Base-by-base conservation (phyloP, 352 stramenopile species). In the Globisporangium acanthophoron region DNA sequence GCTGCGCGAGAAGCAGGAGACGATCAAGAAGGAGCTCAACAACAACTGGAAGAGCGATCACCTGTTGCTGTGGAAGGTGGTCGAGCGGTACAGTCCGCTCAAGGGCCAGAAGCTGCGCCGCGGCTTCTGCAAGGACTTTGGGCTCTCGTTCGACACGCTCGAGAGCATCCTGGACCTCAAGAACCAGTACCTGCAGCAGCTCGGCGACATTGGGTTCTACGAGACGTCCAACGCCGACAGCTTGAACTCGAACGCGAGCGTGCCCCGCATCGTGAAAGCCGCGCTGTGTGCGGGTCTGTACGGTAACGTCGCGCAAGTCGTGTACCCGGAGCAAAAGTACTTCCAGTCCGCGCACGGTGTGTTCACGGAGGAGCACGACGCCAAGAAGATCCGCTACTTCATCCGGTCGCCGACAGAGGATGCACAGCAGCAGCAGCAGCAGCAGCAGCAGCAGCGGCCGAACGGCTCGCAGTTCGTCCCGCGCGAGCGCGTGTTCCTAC, bases 401-500 rank as follows among this genome's bases (percentile, higher is more conserved):
- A 88, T 97, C 51, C 35, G 40, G 31, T 45, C 85, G 74, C 27
- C 68, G 9, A 18, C 54, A 44, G 35, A 41, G 27, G 24, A 43
- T 13, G 62, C 39, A 11, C 7, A 13, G 24, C 9, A 27, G 35
- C 35, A 41, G 12, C 35, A 41, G 12, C 35, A 11, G 5, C 9
- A 40, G 35, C 35, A 40, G 12, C 35, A 40, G 12, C 35, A 41
- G 12, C 35, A 41, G 12, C 35, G 35, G 5, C 9, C 35, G 12
- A 15, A 15, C 12, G 35, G 35, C 35, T 21, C n/a, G 12, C 20
- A n/a, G 21, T 55, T 70, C 33, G 65, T 56, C 20, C 73, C 70
- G 33, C 75, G 89, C 44, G 95, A 98, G 69, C 85, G 96, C 46
- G 96, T 99, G 18, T 99, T 98, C 67, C 74, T 99, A 21, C 97